Percentiles rank a stretch among this genome's conserved stretches.
phyloP scores from a whole-genome alignment of 495 filamentous ascomycete genomes.

The Neurospora sp. region DNA sequence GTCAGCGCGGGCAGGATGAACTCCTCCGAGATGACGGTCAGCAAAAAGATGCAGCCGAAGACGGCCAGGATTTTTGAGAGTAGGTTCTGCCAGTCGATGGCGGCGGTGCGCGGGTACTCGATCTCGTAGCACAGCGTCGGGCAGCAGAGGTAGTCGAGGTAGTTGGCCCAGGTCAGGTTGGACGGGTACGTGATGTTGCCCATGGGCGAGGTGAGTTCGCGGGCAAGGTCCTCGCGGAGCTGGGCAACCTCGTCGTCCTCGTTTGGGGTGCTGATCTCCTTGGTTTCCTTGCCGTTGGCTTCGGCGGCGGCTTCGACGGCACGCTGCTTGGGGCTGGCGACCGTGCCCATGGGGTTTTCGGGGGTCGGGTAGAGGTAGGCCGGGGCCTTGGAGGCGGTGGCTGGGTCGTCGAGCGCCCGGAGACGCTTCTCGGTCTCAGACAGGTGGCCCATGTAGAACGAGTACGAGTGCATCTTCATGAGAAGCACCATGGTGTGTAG shows the following conservation, averaged over 20 bases:
- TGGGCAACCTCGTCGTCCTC: constrained; percentile 47
- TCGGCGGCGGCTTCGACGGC: constrained; percentile 5
- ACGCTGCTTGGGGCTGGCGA: constrained; percentile 23
- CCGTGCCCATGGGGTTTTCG: constrained; percentile 38
- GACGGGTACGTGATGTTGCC: constrained; percentile 84
- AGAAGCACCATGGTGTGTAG: constrained; percentile 82
- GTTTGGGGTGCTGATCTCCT: constrained; percentile 20
- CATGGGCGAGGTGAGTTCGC: constrained; percentile 80
- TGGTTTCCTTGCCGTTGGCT: constrained; percentile 32
- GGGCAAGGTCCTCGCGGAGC: constrained; percentile 78
- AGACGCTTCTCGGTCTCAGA: constrained; percentile 75
- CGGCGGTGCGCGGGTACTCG: constrained; percentile 77
- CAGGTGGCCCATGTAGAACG: constrained; percentile 95
- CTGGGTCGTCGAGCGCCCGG: constrained; percentile 66
- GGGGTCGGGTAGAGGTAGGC: constrained; percentile 69
- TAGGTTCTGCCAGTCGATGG: constrained; percentile 70
- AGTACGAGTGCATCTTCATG: constrained; percentile 99
- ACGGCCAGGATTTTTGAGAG: constrained; percentile 78
- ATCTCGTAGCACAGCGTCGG: constrained; percentile 96
- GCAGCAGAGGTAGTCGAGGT: constrained; percentile 78
- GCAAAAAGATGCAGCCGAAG: constrained; percentile 92
- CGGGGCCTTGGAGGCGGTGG: constrained; percentile 53
- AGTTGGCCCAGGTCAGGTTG: constrained; percentile 77
- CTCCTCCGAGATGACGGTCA: constrained; percentile 86
- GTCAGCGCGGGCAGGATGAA: constrained; percentile 86